A percentile compares a stretch with the other conserved stretches of the same genome.
These are phyloP conservation scores for Sclerotinia subarctica DNA, from an alignment of 2,329 filamentous ascomycete species.

Conservation along the genomic window DNA sequence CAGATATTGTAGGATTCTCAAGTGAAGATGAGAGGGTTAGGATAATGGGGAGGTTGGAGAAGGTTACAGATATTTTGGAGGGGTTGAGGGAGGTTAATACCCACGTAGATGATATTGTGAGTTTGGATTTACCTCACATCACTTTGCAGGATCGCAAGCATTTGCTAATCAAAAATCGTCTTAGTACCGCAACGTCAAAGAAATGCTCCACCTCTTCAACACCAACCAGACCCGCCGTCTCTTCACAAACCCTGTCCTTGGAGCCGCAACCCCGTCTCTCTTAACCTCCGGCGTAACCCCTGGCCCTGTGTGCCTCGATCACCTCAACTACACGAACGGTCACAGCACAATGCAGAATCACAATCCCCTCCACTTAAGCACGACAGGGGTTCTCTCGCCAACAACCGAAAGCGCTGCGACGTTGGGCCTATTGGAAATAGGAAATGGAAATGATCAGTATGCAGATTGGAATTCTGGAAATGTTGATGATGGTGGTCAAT, in stretches of 20 bases:
- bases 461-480: conserved; percentile 8
- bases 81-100: conserved; percentile 17
- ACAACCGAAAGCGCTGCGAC: conserved; percentile 3
- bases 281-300: conserved; percentile 1
- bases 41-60: conserved; percentile 2
- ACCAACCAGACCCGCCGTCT: background rate
- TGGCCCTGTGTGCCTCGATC: background rate
- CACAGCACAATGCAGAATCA: background rate
- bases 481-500: background rate
- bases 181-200: conserved; percentile 16
- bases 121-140: background rate
- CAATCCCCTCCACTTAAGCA: background rate
- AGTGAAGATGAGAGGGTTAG: conserved; percentile 7
- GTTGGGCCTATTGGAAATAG: background rate
- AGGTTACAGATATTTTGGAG: conserved; percentile 6
- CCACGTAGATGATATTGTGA: conserved; percentile 18
- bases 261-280: background rate
- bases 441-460: conserved; percentile 7
- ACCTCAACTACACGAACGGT: background rate
- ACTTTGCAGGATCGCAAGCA: background rate
- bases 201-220: conserved; percentile 2
- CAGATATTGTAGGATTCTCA: conserved; percentile 11
- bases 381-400: background rate
- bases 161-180: background rate
- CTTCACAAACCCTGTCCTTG: background rate